A percentile compares a stretch with the other conserved stretches of the same genome.
phyloP scores from a whole-genome alignment of 208 protist species.

The Polymyxa betae region DNA sequence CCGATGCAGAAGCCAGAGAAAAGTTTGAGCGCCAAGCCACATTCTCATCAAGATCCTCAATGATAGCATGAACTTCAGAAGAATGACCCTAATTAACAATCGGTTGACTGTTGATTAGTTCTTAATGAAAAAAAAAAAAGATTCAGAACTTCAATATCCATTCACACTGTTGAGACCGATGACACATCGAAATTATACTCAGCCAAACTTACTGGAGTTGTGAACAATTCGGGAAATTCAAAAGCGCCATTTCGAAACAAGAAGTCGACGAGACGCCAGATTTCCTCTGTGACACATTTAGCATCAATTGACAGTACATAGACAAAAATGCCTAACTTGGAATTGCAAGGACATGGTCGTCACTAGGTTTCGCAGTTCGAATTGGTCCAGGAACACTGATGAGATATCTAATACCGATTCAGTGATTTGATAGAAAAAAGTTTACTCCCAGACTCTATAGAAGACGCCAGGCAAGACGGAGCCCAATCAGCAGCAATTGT shows the following conservation, averaged over 20 bases:
- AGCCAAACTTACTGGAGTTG: too few species aligned
- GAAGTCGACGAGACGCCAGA: not conserved
- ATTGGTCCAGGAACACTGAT: not conserved
- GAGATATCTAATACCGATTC: not conserved
- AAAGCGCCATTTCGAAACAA: not conserved
- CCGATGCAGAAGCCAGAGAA: not conserved
- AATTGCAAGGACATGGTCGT: not conserved
- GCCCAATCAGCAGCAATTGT: not conserved
- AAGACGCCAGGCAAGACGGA: not conserved
- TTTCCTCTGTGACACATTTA: not conserved
- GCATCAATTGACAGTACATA: not conserved
- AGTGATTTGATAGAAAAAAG: not conserved
- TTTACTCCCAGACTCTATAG: not conserved
- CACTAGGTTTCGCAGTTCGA: not conserved
- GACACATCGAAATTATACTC: too few species aligned
- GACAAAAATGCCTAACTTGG: not conserved
- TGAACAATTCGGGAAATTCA: not conserved
- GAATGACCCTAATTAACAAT: not conserved
- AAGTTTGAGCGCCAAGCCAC: not conserved
- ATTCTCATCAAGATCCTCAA: not conserved
- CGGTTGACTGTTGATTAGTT: too few species aligned
- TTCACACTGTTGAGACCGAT: too few species aligned
- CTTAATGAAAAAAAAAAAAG: too few species aligned
- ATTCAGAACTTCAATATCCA: too few species aligned
- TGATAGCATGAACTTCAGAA: not conserved